Evolutionary conservation across 345 rosid genomes (phyloP), one percentile per base, ranked within the genome.

Genomic region (Linum trigynum): DNA sequence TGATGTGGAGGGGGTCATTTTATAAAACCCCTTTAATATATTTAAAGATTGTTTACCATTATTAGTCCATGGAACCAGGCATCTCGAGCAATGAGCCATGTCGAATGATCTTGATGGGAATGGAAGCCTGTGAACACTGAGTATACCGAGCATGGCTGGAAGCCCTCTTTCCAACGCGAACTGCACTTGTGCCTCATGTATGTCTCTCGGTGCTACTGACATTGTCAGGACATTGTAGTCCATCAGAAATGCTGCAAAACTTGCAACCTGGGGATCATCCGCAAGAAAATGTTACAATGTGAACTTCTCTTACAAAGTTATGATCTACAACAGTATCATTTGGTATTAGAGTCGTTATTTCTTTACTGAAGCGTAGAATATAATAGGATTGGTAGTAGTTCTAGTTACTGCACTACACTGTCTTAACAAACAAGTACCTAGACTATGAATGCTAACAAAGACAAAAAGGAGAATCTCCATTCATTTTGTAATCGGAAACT

Each of bases 161-260:
- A 23, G 32, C 32, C 32, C 32, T 23, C 32, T 23, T 23, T 23
- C 32, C 32, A 23, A 23, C 32, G 32, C 32, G 32, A 23, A 23
- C 32, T 23, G 32, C 32, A 23, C 32, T 23, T 23, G 32, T 23
- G 32, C 88, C 77, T 89, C 86, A 39, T 89, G 92, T 67, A 76
- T 59, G 68, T 89, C 96, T 68, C 82, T 77, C 3, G 96, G 92
- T 7, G 96, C 96, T 57, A 89, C 57, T n/a, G 92, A 89, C 85
- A 89, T 77, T 62, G 90, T 83, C 73, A 86, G 67, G 69, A 86
- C 79, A 64, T 82, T 75, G 55, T 78, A 71, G 67, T 83, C 72
- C 73, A 85, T 23, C 8, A 86, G 61, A 67, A 64, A 68, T 41
- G 86, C 92, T 67, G 89, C 96, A 64, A 83, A 86, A 71, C 92